Conservation (phyloP, 2,329 filamentous ascomycete genomes). For the Ceratocystis papillata region DNA sequence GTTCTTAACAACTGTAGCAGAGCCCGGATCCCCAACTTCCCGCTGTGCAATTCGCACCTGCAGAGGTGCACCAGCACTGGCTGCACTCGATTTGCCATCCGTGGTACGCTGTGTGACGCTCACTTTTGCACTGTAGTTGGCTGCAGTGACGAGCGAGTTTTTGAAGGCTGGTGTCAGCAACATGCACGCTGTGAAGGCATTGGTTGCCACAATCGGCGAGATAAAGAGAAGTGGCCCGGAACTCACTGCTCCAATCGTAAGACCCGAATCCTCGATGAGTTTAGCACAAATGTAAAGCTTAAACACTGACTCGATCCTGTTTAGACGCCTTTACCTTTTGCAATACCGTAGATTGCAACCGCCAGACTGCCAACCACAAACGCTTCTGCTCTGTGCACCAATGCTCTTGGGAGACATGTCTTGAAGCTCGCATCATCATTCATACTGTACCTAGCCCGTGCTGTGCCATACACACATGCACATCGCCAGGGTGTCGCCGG, state of each 20-base stretch:
- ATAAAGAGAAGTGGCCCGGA: not conserved
- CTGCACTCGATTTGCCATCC: constrained; percentile 22
- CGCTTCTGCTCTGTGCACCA: constrained; percentile 5
- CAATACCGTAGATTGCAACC: not conserved
- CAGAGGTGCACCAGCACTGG: constrained; percentile 24
- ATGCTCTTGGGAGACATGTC: constrained; percentile 9
- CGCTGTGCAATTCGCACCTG: constrained; percentile 25
- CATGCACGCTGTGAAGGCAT: constrained; percentile 26
- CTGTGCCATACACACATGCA: constrained; percentile 18
- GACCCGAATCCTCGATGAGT: not conserved
- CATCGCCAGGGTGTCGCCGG: not conserved
- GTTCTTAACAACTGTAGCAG: constrained; percentile 23
- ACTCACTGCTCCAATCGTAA: constrained; percentile 15
- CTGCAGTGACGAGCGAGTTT: constrained; percentile 25
- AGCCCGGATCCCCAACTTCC: constrained; percentile 20
- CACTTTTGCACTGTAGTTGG: constrained; percentile 25
- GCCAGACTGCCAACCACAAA: not conserved
- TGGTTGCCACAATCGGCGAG: constrained; percentile 13
- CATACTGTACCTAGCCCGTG: not conserved
- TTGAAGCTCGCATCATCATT: constrained; percentile 13
- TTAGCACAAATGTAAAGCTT: not conserved
- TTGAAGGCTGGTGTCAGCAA: constrained; percentile 25
- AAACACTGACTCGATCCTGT: not conserved
- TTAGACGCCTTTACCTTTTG: constrained; percentile 13
- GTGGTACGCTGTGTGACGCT: constrained; percentile 23